A percentile compares a stretch with the other conserved stretches of the same genome.
Evolutionary conservation across 768 basidiomycete genomes (phyloP).

Genomic region (Polyporus arcularius): DNA sequence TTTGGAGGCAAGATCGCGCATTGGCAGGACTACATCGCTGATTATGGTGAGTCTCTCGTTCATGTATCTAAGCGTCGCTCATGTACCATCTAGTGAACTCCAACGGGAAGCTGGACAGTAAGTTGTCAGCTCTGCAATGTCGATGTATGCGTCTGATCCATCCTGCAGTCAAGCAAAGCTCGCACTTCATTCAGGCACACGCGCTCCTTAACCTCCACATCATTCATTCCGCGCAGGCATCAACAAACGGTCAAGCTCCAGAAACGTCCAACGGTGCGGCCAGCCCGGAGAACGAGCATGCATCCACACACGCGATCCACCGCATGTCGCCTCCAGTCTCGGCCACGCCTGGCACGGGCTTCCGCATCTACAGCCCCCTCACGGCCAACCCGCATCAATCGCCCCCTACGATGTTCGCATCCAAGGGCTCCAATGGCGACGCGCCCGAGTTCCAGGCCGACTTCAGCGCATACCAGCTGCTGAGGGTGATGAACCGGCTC

Average conservation of each 20-base stretch:
- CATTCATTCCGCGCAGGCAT: constrained; percentile 75
- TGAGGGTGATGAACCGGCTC: constrained; percentile 81
- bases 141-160: background rate
- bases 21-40: constrained; percentile 78
- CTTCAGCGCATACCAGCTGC: constrained; percentile 76
- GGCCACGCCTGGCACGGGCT: constrained; percentile 29
- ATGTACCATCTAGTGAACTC: constrained; percentile 56
- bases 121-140: constrained; percentile 26
- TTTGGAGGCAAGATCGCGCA: constrained; percentile 87
- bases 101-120: constrained; percentile 71
- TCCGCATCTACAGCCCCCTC: constrained; percentile 41
- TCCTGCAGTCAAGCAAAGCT: constrained; percentile 67
- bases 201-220: constrained; percentile 83
- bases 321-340: constrained; percentile 25
- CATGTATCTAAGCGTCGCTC: background rate
- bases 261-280: constrained; percentile 25
- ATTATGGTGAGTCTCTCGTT: constrained; percentile 53
- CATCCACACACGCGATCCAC: constrained; percentile 25
- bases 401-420: constrained; percentile 18
- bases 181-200: constrained; percentile 85
- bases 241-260: constrained; percentile 30
- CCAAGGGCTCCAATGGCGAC: constrained; percentile 19
- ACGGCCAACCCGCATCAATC: constrained; percentile 27
- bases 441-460: constrained; percentile 57
- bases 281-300: constrained; percentile 21